A percentile compares a stretch with the other conserved stretches of the same genome.
Evolutionary conservation across 2,329 filamentous ascomycete genomes (phyloP).

Genomic region (Aspergillus luchuensis): DNA sequence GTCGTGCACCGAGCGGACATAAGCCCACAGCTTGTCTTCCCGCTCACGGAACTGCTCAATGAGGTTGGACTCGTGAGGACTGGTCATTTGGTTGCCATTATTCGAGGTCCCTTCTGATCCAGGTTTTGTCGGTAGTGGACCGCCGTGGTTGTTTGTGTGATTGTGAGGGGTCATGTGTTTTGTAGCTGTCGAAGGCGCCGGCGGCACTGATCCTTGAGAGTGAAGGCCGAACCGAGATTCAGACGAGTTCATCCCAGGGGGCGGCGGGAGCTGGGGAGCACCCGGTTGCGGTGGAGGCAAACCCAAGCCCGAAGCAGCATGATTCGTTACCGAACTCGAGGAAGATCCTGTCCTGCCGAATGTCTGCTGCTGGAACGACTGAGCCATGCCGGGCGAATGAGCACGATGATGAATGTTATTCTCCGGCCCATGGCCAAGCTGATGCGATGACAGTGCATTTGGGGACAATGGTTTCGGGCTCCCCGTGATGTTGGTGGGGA

Average conservation of each 20-base stretch:
- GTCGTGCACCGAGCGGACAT: constrained; percentile 47
- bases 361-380: constrained; percentile 44
- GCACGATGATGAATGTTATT: constrained; percentile 40
- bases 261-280: constrained; percentile 47
- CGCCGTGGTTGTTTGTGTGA: constrained; percentile 38
- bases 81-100: constrained; percentile 21
- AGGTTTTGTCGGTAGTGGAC: constrained; percentile 29
- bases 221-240: constrained; percentile 49
- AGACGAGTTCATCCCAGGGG: constrained; percentile 45
- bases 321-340: constrained; percentile 26
- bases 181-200: constrained; percentile 34
- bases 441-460: constrained; percentile 43
- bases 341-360: constrained; percentile 30
- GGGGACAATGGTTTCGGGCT: constrained; percentile 76
- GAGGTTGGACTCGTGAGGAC: constrained; percentile 26
- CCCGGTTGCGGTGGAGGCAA: constrained; percentile 42
- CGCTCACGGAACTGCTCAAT: constrained; percentile 36
- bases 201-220: constrained; percentile 37
- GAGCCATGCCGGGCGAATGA: constrained; percentile 47
- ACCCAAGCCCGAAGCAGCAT: constrained; percentile 31
- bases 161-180: constrained; percentile 41
- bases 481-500: constrained; percentile 76
- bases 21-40: constrained; percentile 47
- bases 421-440: constrained; percentile 40
- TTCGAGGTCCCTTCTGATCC: constrained; percentile 29